A percentile compares a stretch with the other conserved stretches of the same genome.
phyloP scores from a whole-genome alignment of 495 filamentous ascomycete genomes.

The Sordaria brevicollis region DNA sequence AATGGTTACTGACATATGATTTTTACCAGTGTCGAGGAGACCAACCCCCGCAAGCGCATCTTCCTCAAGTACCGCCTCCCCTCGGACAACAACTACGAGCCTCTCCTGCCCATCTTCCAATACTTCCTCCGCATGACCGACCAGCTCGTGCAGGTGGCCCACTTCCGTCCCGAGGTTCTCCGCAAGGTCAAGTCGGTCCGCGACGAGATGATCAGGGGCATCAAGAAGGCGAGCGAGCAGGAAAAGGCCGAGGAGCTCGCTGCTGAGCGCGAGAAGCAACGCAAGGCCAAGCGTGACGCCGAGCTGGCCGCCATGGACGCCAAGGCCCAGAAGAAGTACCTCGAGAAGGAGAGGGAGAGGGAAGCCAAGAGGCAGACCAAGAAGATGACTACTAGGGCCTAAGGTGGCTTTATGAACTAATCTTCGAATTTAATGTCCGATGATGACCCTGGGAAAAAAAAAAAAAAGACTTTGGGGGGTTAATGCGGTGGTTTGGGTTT shows the following conservation, averaged over 20 bases:
- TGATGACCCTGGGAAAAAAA: not conserved
- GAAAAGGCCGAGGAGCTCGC: slow-evolving; percentile 87
- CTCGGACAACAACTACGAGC: slow-evolving; percentile 50
- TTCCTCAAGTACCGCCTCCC: slow-evolving; percentile 66
- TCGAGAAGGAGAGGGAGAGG: slow-evolving; percentile 85
- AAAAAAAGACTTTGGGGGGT: not conserved
- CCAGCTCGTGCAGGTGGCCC: slow-evolving; percentile 59
- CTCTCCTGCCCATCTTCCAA: slow-evolving; percentile 63
- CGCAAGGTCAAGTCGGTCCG: slow-evolving; percentile 71
- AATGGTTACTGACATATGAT: slow-evolving; percentile 10
- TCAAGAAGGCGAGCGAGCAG: slow-evolving; percentile 75
- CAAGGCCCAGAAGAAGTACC: slow-evolving; percentile 89
- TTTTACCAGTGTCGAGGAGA: slow-evolving; percentile 67
- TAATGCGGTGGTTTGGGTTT: not conserved
- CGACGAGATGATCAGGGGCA: slow-evolving; percentile 71
- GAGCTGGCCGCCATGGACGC: slow-evolving; percentile 74
- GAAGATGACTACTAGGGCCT: slow-evolving; percentile 51
- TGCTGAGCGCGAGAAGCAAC: slow-evolving; percentile 66
- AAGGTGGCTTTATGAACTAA: not conserved
- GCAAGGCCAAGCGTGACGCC: slow-evolving; percentile 87
- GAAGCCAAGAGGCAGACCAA: slow-evolving; percentile 63
- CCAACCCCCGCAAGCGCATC: slow-evolving; percentile 74
- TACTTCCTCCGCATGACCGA: slow-evolving; percentile 82
- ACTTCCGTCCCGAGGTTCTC: slow-evolving; percentile 82
- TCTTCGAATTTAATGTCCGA: not conserved